Conservation (phyloP, 148 eudicot genomes). For the Gaultheria prostrata region DNA sequence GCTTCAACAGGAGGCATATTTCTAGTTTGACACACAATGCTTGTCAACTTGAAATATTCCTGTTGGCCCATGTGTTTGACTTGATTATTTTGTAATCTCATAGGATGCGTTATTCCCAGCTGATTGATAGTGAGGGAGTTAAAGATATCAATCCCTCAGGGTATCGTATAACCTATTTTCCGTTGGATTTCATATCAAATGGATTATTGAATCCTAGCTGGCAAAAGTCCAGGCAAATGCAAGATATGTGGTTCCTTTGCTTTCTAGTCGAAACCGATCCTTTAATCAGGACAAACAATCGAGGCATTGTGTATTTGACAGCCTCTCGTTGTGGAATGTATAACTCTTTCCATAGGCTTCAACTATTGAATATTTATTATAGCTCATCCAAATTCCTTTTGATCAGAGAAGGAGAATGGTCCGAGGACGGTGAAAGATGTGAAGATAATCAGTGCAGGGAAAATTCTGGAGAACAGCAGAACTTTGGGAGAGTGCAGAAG, state of each 20-base stretch:
- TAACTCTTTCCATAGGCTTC: background rate
- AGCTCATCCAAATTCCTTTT: slow-evolving; percentile 11
- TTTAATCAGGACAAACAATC: background rate
- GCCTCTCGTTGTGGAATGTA: background rate
- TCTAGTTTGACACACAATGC: background rate
- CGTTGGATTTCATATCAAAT: background rate
- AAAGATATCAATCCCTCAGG: background rate
- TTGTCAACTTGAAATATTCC: background rate
- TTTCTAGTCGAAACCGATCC: background rate
- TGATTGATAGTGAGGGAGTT: background rate
- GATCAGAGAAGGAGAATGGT: slow-evolving; percentile 52
- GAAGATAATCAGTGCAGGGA: slow-evolving; percentile 61
- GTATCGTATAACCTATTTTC: background rate
- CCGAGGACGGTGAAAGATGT: slow-evolving; percentile 58
- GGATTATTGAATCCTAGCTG: background rate
- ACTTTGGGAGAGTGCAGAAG: slow-evolving; percentile 57
- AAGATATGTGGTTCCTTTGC: background rate
- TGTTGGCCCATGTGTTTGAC: background rate
- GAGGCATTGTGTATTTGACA: background rate
- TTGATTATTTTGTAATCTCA: background rate
- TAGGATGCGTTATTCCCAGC: background rate
- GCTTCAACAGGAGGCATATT: background rate
- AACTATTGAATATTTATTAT: background rate
- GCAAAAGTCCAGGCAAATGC: background rate
- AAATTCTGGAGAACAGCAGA: slow-evolving; percentile 56